Conservation (phyloP, 1,139 yeast species). For the Candida mesenterica region DNA sequence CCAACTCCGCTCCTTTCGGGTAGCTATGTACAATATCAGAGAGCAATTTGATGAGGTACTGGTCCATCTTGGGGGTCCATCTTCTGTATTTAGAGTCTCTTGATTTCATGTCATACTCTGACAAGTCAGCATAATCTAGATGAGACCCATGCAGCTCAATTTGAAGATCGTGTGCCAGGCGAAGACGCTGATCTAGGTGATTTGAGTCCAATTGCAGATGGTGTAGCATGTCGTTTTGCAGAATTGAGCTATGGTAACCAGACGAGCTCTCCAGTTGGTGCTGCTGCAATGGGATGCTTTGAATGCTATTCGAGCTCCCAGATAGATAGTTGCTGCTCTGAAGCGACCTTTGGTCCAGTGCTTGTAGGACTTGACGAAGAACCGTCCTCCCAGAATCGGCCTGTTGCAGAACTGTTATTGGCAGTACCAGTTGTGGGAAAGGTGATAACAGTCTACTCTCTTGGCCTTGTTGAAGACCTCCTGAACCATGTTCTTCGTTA, state of each 20-base stretch:
- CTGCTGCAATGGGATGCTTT: too few relatives aligned
- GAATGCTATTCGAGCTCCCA: too few relatives aligned
- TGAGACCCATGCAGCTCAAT: conserved; percentile 3
- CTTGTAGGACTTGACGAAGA: too few relatives aligned
- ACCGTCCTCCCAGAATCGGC: background rate
- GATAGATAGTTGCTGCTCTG: too few relatives aligned
- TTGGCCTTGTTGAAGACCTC: conserved; percentile 4
- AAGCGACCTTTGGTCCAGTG: too few relatives aligned
- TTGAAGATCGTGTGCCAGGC: too few relatives aligned
- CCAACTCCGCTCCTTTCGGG: conserved; percentile 31
- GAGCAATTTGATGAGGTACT: conserved; percentile 31
- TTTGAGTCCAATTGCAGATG: too few relatives aligned
- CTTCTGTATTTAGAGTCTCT: conserved; percentile 39
- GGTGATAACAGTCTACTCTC: conserved; percentile 8
- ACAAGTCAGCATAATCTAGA: conserved; percentile 16
- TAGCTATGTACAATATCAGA: conserved; percentile 40
- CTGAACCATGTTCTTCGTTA: conserved; percentile 1
- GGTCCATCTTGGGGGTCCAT: conserved; percentile 46
- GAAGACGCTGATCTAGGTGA: too few relatives aligned
- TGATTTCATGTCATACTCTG: conserved; percentile 34
- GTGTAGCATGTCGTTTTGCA: too few relatives aligned
- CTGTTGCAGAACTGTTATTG: conserved; percentile 3
- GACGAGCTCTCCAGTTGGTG: too few relatives aligned
- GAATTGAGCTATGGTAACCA: too few relatives aligned
- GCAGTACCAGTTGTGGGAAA: conserved; percentile 1